These are phyloP conservation scores for Fraxinus sp. DNA, from an alignment of 305 asterid genomes.

Conservation along the genomic window DNA sequence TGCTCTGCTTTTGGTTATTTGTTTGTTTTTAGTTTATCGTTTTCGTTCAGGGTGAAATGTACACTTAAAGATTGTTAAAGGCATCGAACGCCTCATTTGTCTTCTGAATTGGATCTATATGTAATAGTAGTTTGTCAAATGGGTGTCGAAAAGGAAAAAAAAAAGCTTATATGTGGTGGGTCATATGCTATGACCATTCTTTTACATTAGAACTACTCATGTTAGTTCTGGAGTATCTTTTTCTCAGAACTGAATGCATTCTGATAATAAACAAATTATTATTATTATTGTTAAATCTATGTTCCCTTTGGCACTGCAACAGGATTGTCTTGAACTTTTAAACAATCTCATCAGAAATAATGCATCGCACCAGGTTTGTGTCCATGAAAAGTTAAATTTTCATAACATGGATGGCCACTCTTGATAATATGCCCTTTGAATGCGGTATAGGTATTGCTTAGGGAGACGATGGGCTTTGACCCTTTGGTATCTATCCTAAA, in stretches of 20 bases:
- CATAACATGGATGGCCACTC: slow-evolving; percentile 12
- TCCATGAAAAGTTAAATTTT: neutral
- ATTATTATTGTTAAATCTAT: slow-evolving; percentile 15
- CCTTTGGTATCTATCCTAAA: slow-evolving; percentile 68
- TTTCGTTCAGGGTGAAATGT: neutral
- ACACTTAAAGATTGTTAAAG: neutral
- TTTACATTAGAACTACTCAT: slow-evolving; percentile 1
- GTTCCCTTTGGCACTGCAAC: slow-evolving; percentile 38
- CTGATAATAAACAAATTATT: slow-evolving; percentile 3
- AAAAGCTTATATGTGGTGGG: neutral
- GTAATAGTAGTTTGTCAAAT: neutral
- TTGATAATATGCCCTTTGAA: slow-evolving; percentile 29
- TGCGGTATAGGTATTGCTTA: slow-evolving; percentile 66
- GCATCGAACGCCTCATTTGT: neutral
- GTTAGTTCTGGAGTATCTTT: slow-evolving; percentile 17
- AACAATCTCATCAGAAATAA: slow-evolving; percentile 84
- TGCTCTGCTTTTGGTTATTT: neutral
- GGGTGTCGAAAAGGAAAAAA: neutral
- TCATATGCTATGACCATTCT: slow-evolving; percentile 9
- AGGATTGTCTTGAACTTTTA: slow-evolving; percentile 88
- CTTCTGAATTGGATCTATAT: neutral
- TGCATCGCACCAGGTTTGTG: slow-evolving; percentile 85
- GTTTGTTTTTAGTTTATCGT: neutral
- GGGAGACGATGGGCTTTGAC: slow-evolving; percentile 93
- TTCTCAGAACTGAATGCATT: slow-evolving; percentile 7